Evolutionary conservation across 2,329 filamentous ascomycete species (phyloP), one percentile per base, ranked within the genome.

Genomic region (Elsinoe perseae): DNA sequence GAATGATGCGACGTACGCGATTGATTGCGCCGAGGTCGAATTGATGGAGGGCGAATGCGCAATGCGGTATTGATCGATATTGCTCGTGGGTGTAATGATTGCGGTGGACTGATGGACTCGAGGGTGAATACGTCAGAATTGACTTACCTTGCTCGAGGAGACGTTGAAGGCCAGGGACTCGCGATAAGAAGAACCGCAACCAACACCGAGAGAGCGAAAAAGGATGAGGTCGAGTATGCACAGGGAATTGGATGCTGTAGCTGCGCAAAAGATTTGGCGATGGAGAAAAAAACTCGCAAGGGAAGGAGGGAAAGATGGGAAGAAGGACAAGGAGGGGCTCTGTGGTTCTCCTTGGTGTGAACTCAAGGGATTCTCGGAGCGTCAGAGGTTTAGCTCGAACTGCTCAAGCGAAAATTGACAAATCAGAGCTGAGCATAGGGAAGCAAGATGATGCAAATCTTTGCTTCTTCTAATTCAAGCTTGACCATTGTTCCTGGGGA

Each of bases 201-300:
- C 55, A 44, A 58, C 36, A 56, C 36, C 57, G 40, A 54, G 28
- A 44, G 53, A 50, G 25, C 30, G 25, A 43, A 25, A 27, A 58
- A 52, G n/a, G 46, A 40, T n/a, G 36, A 14, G 27, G n/a, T 23
- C 27, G 53, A n/a, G 16, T 56, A 58, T 58, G 57, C 57, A 58
- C 57, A 56, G 57, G 42, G 40, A 58, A 58, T 32, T 20, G 27
- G 52, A 58, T 58, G 57, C 57, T 56, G 40, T 44, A 23, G 38
- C 50, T 50, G 57, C 52, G 57, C 52, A 44, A 48, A 38, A 54
- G 43, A 28, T 21, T 44, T 25, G 38, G 36, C 16, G 18, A 40
- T 27, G 28, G 25, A n/a, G 50, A 34, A 54, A 42, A 30, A n/a
- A 56, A 42, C 21, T 38, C 32, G 52, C 23, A 53, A 52, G 38